Evolutionary conservation across 495 filamentous ascomycete genomes (phyloP).

Genomic region (Lepidopterella palustris): DNA sequence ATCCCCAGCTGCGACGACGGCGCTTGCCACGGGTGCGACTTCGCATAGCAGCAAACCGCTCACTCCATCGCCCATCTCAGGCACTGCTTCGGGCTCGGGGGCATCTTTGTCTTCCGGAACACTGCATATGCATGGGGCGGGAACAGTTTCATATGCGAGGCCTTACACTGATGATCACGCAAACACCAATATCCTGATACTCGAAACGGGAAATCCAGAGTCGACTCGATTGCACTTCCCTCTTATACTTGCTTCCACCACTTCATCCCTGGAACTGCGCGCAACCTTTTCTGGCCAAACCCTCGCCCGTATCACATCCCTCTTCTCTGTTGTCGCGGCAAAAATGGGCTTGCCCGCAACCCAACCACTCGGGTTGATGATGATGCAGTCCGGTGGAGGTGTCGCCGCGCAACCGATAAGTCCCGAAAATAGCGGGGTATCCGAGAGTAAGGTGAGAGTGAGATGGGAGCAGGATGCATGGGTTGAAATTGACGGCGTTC

Average conservation of each 20-base stretch:
- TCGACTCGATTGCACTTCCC: slow-evolving; percentile 55
- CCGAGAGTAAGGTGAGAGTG: slow-evolving; percentile 65
- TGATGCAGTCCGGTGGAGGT: slow-evolving; percentile 49
- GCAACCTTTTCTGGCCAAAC: slow-evolving; percentile 67
- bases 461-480: slow-evolving; percentile 59
- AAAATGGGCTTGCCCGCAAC: slow-evolving; percentile 68
- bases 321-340: slow-evolving; percentile 74
- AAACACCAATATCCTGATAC: slow-evolving; percentile 56
- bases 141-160: slow-evolving; percentile 71
- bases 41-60: slow-evolving; percentile 14
- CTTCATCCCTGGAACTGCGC: slow-evolving; percentile 34
- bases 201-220: slow-evolving; percentile 66
- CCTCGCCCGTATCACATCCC: slow-evolving; percentile 59
- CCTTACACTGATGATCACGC: slow-evolving; percentile 72
- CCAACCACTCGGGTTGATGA: slow-evolving; percentile 61
- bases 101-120: not conserved
- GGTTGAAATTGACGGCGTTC: slow-evolving; percentile 60
- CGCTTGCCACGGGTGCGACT: slow-evolving; percentile 9
- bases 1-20: not conserved
- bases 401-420: slow-evolving; percentile 50
- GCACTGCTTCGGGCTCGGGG: not conserved
- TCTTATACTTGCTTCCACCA: not conserved
- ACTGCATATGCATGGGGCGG: slow-evolving; percentile 26
- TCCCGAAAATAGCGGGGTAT: slow-evolving; percentile 63
- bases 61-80: slow-evolving; percentile 6